Conservation (phyloP, 2,329 filamentous ascomycete genomes). For the Monosporascus sp. region DNA sequence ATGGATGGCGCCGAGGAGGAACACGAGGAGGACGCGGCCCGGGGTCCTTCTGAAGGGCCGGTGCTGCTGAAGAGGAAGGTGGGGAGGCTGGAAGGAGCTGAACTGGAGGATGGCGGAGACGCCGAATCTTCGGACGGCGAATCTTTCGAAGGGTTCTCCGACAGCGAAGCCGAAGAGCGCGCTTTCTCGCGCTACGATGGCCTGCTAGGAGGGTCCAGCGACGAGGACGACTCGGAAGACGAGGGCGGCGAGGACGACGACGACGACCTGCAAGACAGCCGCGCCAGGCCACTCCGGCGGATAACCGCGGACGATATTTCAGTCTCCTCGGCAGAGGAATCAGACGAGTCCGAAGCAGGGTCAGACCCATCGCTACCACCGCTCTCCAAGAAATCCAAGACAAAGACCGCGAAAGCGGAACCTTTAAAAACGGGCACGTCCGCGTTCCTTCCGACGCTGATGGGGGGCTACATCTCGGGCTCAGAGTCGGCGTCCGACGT, state of each 20-base stretch:
- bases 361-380: conserved; percentile 16
- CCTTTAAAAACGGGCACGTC: conserved; percentile 34
- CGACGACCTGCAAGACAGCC: conserved; percentile 18
- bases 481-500: conserved; percentile 66
- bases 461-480: conserved; percentile 75
- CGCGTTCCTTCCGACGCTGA: conserved; percentile 68
- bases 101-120: conserved; percentile 18
- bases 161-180: conserved; percentile 30
- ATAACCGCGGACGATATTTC: conserved; percentile 17
- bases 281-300: conserved; percentile 15
- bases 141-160: conserved; percentile 20
- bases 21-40: conserved; percentile 15
- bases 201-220: conserved; percentile 39
- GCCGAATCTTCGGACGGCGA: conserved; percentile 14
- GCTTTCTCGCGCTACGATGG: conserved; percentile 39
- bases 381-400: conserved; percentile 28
- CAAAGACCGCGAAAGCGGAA: conserved; percentile 12
- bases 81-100: conserved; percentile 31
- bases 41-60: conserved; percentile 19
- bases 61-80: conserved; percentile 26
- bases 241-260: conserved; percentile 25
- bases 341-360: conserved; percentile 23
- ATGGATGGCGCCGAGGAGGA: conserved; percentile 19
- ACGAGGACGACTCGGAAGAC: conserved; percentile 32
- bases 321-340: conserved; percentile 22